phyloP scores from a whole-genome alignment of 2,329 filamentous ascomycete species.

The Fusarium guadeloupense region DNA sequence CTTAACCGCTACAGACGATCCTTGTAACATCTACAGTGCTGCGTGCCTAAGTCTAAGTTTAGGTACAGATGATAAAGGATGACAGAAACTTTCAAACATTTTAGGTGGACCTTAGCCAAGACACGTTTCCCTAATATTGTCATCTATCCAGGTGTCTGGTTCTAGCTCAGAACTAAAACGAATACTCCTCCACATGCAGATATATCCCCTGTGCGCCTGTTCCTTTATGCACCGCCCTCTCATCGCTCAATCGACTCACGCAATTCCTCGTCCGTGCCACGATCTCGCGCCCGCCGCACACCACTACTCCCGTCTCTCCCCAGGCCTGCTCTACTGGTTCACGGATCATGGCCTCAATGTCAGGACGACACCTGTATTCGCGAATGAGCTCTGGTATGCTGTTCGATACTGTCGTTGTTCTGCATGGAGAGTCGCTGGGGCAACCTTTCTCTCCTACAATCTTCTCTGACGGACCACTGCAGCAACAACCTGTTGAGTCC shows the following conservation, averaged over 20 bases:
- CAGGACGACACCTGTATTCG: constrained; percentile 58
- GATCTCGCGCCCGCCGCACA: constrained; percentile 66
- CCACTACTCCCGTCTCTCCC: constrained; percentile 69
- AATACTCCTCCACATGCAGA: constrained; percentile 69
- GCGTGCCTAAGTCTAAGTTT: no score
- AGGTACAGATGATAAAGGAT: no score
- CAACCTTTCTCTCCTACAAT: constrained; percentile 14
- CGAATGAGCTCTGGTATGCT: constrained; percentile 48
- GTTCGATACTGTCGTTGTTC: background rate
- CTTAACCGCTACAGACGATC: constrained; percentile 3
- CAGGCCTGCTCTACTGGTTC: constrained; percentile 64
- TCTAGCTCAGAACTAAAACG: no score
- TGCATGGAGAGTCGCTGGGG: constrained; percentile 25
- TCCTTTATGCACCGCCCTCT: constrained; percentile 70
- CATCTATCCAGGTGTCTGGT: background rate
- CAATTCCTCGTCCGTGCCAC: constrained; percentile 64
- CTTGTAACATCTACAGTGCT: background rate
- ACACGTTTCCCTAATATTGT: no score
- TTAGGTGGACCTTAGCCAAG: no score
- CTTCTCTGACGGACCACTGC: constrained; percentile 25
- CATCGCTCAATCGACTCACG: constrained; percentile 65
- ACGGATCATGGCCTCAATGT: constrained; percentile 62
- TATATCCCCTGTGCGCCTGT: constrained; percentile 71
- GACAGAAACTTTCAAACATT: no score
- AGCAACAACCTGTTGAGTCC: constrained; percentile 37